These are phyloP conservation scores for Zymoseptoria tritici DNA, from an alignment of 2,329 filamentous ascomycete species.

Conservation along the genomic window DNA sequence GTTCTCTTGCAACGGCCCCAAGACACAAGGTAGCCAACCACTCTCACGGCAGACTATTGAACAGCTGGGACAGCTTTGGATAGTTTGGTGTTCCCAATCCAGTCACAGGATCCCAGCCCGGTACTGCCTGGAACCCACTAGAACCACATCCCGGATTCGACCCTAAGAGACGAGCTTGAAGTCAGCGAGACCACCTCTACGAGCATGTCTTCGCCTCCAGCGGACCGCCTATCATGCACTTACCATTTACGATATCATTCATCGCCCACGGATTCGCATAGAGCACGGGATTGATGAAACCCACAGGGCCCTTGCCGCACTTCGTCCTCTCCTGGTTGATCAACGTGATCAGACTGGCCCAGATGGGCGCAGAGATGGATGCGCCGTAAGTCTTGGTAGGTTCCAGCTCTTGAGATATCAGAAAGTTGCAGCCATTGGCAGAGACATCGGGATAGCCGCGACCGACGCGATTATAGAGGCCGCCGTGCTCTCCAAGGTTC, in stretches of 20 bases:
- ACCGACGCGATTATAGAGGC: slow-evolving; percentile 26
- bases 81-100: neutral
- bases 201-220: too few relatives aligned
- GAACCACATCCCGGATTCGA: slow-evolving; percentile 1
- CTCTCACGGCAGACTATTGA: neutral
- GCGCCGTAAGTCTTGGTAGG: slow-evolving; percentile 24
- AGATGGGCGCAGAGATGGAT: slow-evolving; percentile 21
- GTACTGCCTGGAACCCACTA: slow-evolving; percentile 5
- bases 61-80: neutral
- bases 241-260: slow-evolving; percentile 12
- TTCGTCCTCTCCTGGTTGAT: slow-evolving; percentile 22
- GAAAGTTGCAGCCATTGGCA: slow-evolving; percentile 36
- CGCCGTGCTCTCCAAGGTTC: slow-evolving; percentile 16
- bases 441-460: slow-evolving; percentile 32
- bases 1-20: too few relatives aligned
- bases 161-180: too few relatives aligned
- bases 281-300: slow-evolving; percentile 28
- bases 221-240: too few relatives aligned
- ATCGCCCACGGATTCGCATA: slow-evolving; percentile 15
- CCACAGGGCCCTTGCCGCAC: slow-evolving; percentile 20
- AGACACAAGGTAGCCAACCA: too few relatives aligned
- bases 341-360: slow-evolving; percentile 22
- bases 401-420: slow-evolving; percentile 32
- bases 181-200: too few relatives aligned
- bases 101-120: slow-evolving; percentile 3